Evolutionary conservation across 768 basidiomycete species (phyloP), one percentile per base, ranked within the genome.

Genomic region (Hemileccinum impolitum): DNA sequence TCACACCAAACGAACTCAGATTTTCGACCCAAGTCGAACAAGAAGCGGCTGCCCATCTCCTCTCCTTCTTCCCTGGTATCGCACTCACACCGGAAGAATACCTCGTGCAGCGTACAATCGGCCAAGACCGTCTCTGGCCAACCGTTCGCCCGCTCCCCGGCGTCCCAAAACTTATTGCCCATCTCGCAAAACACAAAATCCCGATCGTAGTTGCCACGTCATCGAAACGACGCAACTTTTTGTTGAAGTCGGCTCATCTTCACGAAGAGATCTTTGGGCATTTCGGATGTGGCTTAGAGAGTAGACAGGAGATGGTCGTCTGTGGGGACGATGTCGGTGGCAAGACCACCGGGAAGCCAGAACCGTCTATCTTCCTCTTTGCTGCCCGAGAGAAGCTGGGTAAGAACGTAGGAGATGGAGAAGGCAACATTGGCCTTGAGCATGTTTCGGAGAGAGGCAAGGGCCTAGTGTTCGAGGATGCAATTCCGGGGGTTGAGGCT

Each of bases 141-240:
- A 76, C 78, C 18, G 82, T 88, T 4, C 70, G 74, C 39, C 79
- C 85, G 9, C 75, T 94, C n/a, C 90, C 90, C 0, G 91, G 91
- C 19, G 82, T 78, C 17, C 55, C 70, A 9, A 81, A 77, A 59
- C 80, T 94, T 45, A 71, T 93, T n/a, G 60, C 69, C 12, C 90
- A 91, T 64, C 77, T 94, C 32, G 76, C 79, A 51, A 70, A 72
- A 48, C 79, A 88, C 65, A 64, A 72, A 28, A 75, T 93, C 18
- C 87, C 89, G 28, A 88, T 93, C 51, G 87, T 84, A 14, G 77
- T 94, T 44, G 91, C 91, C 9, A 93, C 91, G 1, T 82, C 88
- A 36, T 87, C 86, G 2, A 73, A 72, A 42, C 74, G 84, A 25
- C 73, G 80, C 32, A 87, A 85, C 59, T 85, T 81, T 56, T 67